Percentiles rank a stretch among this genome's conserved stretches.
phyloP scores from a whole-genome alignment of 306 rosid species.

The Cicer cuneatum region DNA sequence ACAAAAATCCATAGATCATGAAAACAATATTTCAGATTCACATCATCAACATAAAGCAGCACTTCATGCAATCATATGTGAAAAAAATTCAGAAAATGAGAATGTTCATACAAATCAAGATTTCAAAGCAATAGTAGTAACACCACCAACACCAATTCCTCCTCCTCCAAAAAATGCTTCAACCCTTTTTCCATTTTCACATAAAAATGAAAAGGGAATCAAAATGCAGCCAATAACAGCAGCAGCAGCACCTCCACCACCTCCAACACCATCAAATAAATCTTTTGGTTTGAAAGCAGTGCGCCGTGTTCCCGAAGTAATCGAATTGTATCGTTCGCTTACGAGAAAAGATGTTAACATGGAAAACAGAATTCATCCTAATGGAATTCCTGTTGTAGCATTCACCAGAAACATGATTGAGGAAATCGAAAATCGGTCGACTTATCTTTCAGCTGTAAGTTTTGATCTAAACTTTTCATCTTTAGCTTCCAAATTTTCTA shows the following conservation, averaged over 20 bases:
- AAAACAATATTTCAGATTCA: conserved; percentile 50
- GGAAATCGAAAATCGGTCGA: conserved; percentile 89
- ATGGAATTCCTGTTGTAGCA: conserved; percentile 65
- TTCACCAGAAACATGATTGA: conserved; percentile 93
- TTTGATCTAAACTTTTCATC: not conserved
- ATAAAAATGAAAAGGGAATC: conserved; percentile 51
- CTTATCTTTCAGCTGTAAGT: conserved; percentile 81
- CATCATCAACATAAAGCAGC: conserved; percentile 52
- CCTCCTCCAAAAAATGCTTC: conserved; percentile 65
- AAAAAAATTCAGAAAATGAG: conserved; percentile 49
- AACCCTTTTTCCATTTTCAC: conserved; percentile 42
- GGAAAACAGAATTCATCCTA: conserved; percentile 59
- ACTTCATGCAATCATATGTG: conserved; percentile 39
- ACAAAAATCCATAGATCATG: conserved; percentile 63
- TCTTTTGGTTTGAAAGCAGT: conserved; percentile 62
- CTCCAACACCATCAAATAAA: conserved; percentile 72
- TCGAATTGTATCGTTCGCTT: conserved; percentile 82
- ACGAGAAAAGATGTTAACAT: conserved; percentile 66
- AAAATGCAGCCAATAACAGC: conserved; percentile 40
- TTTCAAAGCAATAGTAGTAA: not conserved
- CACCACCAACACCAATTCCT: conserved; percentile 37
- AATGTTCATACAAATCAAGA: conserved; percentile 48
- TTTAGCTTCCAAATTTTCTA: conserved; percentile 25
- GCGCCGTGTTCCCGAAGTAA: conserved; percentile 88
- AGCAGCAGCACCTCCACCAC: conserved; percentile 72